Conservation (phyloP, 225 moss, liverwort and hornwort species). For the Pseudisothecium myosuroides region DNA sequence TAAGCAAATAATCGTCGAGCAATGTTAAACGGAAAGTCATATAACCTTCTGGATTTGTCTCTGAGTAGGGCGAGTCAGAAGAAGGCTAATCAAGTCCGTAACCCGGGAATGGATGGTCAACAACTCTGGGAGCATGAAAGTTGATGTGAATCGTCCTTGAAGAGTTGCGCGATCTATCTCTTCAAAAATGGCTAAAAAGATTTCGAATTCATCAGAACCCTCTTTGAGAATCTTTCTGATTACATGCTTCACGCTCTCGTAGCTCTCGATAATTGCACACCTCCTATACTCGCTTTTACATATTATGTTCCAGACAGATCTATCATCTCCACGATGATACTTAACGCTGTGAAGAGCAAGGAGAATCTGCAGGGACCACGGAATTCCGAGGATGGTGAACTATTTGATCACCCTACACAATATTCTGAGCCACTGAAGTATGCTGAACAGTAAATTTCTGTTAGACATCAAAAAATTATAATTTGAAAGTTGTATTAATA, state of each 20-base stretch:
- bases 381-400: background rate
- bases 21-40: background rate
- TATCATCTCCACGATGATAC: conserved; percentile 62
- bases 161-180: conserved; percentile 61
- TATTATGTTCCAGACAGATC: conserved; percentile 61
- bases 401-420: background rate
- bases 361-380: conserved; percentile 49
- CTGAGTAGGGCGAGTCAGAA: conserved; percentile 44
- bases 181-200: conserved; percentile 56
- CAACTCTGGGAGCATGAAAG: conserved; percentile 57
- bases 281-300: conserved; percentile 70
- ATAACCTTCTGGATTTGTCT: conserved; percentile 35
- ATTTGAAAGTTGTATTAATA: background rate
- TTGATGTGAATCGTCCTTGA: conserved; percentile 53
- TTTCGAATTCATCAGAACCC: conserved; percentile 29
- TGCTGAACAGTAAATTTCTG: background rate
- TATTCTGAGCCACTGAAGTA: background rate
- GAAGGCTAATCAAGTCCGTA: conserved; percentile 41
- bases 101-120: conserved; percentile 49
- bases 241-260: conserved; percentile 69
- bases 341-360: conserved; percentile 52
- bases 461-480: background rate
- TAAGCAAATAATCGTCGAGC: background rate
- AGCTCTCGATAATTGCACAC: conserved; percentile 77
- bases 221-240: conserved; percentile 47